A percentile compares a stretch with the other conserved stretches of the same genome.
Evolutionary conservation across 768 basidiomycete genomes (phyloP).

Genomic region (Russula emetica): DNA sequence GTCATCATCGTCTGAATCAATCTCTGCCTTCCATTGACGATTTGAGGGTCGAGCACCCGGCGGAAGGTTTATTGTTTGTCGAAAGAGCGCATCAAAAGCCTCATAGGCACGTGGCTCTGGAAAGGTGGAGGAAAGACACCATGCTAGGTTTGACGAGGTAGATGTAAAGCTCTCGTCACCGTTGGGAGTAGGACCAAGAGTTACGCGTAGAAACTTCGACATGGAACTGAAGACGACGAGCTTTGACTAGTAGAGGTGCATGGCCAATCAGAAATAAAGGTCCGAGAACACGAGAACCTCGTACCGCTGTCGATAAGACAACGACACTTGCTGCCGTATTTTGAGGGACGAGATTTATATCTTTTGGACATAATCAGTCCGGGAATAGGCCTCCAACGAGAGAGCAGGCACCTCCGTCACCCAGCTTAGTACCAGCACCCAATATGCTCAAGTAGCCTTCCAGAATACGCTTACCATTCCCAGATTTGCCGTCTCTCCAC

Average conservation of each 20-base stretch:
- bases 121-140: slow-evolving; percentile 67
- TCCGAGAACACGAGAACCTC: slow-evolving; percentile 28
- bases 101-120: slow-evolving; percentile 45
- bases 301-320: slow-evolving; percentile 58
- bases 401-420: slow-evolving; percentile 44
- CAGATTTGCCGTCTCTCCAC: slow-evolving; percentile 53
- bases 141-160: slow-evolving; percentile 41
- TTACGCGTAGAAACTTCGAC: slow-evolving; percentile 56
- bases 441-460: slow-evolving; percentile 81
- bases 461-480: slow-evolving; percentile 60
- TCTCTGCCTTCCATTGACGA: slow-evolving; percentile 37
- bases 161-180: slow-evolving; percentile 11
- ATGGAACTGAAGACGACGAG: slow-evolving; percentile 71
- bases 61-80: slow-evolving; percentile 26
- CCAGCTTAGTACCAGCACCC: slow-evolving; percentile 60
- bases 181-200: slow-evolving; percentile 33
- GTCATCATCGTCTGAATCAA: slow-evolving; percentile 37
- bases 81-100: slow-evolving; percentile 49
- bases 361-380: slow-evolving; percentile 26
- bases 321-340: slow-evolving; percentile 63
- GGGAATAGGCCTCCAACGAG: neutral
- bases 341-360: slow-evolving; percentile 38
- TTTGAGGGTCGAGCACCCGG: slow-evolving; percentile 4
- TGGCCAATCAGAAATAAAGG: neutral
- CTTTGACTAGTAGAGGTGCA: slow-evolving; percentile 54